Base-by-base conservation (phyloP, 768 basidiomycete genomes). In the Inosperma sp. region DNA sequence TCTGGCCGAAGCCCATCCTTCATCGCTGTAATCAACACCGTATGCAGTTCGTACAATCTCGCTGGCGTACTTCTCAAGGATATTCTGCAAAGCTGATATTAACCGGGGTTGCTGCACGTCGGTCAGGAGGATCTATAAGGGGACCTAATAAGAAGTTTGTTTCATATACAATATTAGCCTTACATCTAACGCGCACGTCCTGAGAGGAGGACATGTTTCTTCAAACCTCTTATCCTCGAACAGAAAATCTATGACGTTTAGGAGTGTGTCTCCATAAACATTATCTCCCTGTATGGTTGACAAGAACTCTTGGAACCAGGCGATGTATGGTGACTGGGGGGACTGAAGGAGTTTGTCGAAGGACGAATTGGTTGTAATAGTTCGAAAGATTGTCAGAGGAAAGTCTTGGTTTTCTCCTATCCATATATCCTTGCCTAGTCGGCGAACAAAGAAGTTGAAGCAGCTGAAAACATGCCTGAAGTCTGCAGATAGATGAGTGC, bases 351-450 rank as follows among this genome's bases (percentile, higher is more conserved):
- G 65, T 25, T 73, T 64, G 27, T 69, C 60, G 60, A 79, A 85
- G 5, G 74, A 70, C 3, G 72, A 63, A 63, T 95, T 97, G 61
- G 90, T 84, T 63, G 87, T 88, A 61, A 97, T 78, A 12, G 84
- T 78, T 60, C 89, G 90, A 59, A 95, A 85, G 6, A 92, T 77
- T 29, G 86, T 76, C 56, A 83, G 79, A 3, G 92, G 85, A 60
- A 84, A 88, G 59, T 89, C 84, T 4, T 80, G 72, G 1, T 78
- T 77, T 56, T 88, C 84, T 23, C 76, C 79, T 16, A 22, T 63
- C 94, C 95, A 97, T 12, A 92, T 63, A 9, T 72, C 61, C 3
- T 66, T 57, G 0, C 74, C 75, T 44, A 85, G 61, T 19, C 83
- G 78, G 53, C 80, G 77, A 27, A 88, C 65, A 25, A 91, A 71